phyloP scores from a whole-genome alignment of 305 asterid genomes.

The Rubia tinctorum region DNA sequence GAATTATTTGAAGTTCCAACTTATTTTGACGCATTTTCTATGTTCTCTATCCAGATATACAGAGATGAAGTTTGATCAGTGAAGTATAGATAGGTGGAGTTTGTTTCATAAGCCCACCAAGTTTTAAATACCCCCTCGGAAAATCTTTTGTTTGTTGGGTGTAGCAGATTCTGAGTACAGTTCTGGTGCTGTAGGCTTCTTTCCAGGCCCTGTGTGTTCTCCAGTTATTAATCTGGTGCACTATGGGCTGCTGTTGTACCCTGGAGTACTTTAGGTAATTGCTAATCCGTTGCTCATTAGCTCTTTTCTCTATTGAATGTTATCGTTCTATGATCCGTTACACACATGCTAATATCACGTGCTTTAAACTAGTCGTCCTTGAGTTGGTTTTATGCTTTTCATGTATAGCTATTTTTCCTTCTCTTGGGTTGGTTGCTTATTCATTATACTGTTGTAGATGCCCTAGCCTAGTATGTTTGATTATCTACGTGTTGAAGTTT shows the following conservation, averaged over 20 bases:
- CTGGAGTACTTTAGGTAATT: conserved; percentile 65
- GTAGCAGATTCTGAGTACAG: conserved; percentile 52
- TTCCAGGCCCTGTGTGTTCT: conserved; percentile 64
- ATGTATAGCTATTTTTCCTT: not conserved
- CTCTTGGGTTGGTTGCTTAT: not conserved
- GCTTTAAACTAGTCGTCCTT: not conserved
- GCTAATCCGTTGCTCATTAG: not conserved
- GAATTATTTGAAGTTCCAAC: not conserved
- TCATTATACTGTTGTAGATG: not conserved
- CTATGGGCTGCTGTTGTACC: conserved; percentile 73
- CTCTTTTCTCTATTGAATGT: not conserved
- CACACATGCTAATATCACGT: not conserved
- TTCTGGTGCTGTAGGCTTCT: conserved; percentile 58
- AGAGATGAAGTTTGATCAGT: conserved; percentile 92
- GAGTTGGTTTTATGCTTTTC: not conserved
- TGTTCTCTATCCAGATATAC: conserved; percentile 66
- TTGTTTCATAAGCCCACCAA: conserved; percentile 22
- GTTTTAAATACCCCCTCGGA: conserved; percentile 24
- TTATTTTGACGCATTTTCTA: not conserved
- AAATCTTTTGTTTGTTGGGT: conserved; percentile 49
- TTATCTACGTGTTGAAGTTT: not conserved
- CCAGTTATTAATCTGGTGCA: conserved; percentile 57
- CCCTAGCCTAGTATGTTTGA: too few relatives aligned
- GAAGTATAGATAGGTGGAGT: conserved; percentile 31
- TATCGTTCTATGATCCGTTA: not conserved